Conservation (phyloP, 2,329 filamentous ascomycete species). For the Alternaria viburni region DNA sequence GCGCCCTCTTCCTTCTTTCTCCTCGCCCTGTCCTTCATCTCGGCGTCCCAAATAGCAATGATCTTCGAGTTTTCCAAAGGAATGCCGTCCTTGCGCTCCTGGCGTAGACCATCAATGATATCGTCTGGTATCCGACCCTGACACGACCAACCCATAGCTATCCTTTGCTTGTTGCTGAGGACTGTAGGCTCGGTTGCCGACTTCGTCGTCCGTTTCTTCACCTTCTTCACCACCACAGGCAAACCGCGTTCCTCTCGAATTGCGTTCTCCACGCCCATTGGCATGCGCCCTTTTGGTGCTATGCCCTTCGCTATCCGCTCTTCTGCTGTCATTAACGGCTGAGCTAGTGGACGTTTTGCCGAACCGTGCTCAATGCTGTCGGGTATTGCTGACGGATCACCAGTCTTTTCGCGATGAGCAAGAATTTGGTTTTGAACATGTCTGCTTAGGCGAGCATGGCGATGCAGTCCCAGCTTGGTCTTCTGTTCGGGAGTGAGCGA, state of each 20-base stretch:
- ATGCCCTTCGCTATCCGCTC: conserved; percentile 35
- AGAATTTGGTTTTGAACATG: conserved; percentile 34
- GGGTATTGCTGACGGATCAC: conserved; percentile 29
- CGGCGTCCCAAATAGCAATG: conserved; percentile 13
- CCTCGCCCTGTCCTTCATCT: conserved; percentile 7
- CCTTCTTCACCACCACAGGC: conserved; percentile 15
- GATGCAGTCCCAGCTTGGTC: conserved; percentile 28
- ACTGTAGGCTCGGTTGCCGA: conserved; percentile 25
- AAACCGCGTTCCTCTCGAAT: conserved; percentile 33
- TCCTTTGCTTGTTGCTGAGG: conserved; percentile 34
- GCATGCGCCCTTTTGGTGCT: conserved; percentile 31
- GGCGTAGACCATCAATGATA: conserved; percentile 32
- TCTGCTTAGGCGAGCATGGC: conserved; percentile 32
- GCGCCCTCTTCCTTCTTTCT: neutral
- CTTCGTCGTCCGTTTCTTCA: conserved; percentile 22
- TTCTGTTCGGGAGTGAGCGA: conserved; percentile 35
- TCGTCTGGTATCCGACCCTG: conserved; percentile 32
- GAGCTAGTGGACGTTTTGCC: conserved; percentile 3
- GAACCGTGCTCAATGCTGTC: conserved; percentile 20
- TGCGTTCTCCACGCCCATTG: conserved; percentile 28
- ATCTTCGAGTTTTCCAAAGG: conserved; percentile 26
- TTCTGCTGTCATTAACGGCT: conserved; percentile 36
- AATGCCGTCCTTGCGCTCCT: conserved; percentile 26
- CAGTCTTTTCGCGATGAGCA: conserved; percentile 31
- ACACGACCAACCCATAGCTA: conserved; percentile 30